Evolutionary conservation across 2,329 filamentous ascomycete species (phyloP).

Genomic region (Dactylellina sp.): DNA sequence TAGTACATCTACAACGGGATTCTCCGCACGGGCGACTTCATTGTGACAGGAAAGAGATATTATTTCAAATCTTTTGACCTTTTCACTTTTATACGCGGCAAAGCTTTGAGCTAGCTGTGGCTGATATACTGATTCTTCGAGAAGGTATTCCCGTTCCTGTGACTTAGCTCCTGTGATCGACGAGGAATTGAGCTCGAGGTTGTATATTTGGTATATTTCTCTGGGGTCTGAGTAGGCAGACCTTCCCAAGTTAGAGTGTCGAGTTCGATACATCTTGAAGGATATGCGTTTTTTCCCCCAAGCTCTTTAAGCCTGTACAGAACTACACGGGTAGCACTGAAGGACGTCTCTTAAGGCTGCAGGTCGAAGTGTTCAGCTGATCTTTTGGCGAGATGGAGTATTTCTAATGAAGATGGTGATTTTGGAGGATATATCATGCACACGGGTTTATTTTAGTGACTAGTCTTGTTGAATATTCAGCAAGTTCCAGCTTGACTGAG

Average conservation of each 20-base stretch:
- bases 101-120: neutral
- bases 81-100: neutral
- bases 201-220: slow-evolving; percentile 10
- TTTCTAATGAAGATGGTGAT: slow-evolving; percentile 20
- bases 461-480: neutral
- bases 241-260: neutral
- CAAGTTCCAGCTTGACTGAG: neutral
- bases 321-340: neutral
- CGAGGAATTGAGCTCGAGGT: slow-evolving; percentile 1
- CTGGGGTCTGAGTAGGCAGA: neutral
- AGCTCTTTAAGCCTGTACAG: neutral
- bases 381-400: neutral
- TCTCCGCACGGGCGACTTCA: neutral
- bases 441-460: neutral
- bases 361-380: slow-evolving; percentile 2
- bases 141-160: neutral
- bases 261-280: slow-evolving; percentile 3
- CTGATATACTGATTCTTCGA: neutral
- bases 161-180: neutral
- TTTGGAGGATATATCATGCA: slow-evolving; percentile 10
- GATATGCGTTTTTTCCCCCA: neutral
- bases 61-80: slow-evolving; percentile 13
- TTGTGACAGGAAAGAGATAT: neutral
- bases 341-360: neutral
- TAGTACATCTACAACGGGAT: neutral